A percentile compares a stretch with the other conserved stretches of the same genome.
phyloP scores from a whole-genome alignment of 2,329 filamentous ascomycete genomes.

The Fusarium xylarioides region DNA sequence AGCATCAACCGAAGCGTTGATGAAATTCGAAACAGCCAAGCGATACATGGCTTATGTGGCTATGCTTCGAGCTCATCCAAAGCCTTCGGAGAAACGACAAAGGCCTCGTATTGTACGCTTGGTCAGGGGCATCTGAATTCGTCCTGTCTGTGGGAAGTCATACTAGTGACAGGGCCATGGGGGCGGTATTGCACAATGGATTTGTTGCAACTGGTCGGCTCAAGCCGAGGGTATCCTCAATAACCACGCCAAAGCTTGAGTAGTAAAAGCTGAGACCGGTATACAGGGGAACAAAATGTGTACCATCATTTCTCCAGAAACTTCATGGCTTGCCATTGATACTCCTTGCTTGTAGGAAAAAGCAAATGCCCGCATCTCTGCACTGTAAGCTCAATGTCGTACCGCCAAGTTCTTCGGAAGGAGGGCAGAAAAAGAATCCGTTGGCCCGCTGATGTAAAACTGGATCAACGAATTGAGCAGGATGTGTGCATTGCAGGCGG shows the following conservation, averaged over 20 bases:
- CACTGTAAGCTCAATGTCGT: neutral
- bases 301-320: neutral
- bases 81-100: neutral
- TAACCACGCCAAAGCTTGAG: conserved; percentile 10
- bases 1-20: neutral
- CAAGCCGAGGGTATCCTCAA: conserved; percentile 24
- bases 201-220: conserved; percentile 28
- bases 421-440: neutral
- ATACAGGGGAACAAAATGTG: neutral
- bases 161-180: conserved; percentile 4
- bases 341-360: neutral
- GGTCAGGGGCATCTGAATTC: neutral
- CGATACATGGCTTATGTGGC: conserved; percentile 6
- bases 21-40: conserved; percentile 6
- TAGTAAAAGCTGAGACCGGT: conserved; percentile 13
- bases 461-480: conserved; percentile 11
- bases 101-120: neutral
- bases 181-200: conserved; percentile 26
- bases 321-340: neutral
- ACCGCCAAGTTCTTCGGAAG: conserved; percentile 10
- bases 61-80: neutral
- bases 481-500: conserved; percentile 25
- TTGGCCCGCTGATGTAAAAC: neutral
- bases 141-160: neutral
- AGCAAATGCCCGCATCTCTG: neutral